Percentiles rank a stretch among this genome's conserved stretches.
These are phyloP conservation scores for Mortierella sp. DNA, from an alignment of 371 early-diverging fungal species.

Conservation along the genomic window DNA sequence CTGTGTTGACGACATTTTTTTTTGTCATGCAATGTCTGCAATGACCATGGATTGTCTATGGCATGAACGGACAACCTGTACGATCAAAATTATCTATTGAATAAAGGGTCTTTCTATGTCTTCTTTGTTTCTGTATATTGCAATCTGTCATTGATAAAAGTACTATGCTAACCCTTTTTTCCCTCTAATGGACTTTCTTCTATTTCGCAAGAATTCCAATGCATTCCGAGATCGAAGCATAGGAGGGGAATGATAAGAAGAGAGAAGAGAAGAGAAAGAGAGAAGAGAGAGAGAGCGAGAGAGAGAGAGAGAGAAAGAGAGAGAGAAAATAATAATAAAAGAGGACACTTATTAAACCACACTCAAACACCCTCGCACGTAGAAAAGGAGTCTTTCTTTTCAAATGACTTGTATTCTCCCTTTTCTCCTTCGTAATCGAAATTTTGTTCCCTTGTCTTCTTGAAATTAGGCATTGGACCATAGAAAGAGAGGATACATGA, in stretches of 20 bases:
- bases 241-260: neutral
- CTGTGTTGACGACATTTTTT: neutral
- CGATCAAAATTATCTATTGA: neutral
- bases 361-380: neutral
- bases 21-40: neutral
- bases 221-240: constrained; percentile 8
- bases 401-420: neutral
- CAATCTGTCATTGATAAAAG: neutral
- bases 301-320: neutral
- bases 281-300: neutral
- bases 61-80: neutral
- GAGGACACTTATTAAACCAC: constrained; percentile 3
- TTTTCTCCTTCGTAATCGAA: neutral
- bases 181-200: neutral
- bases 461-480: neutral
- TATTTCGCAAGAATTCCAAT: constrained; percentile 7
- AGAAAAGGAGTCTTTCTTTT: constrained; percentile 13
- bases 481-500: neutral
- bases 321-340: too few species aligned
- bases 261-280: neutral
- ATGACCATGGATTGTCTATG: neutral
- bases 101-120: neutral
- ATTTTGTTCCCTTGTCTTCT: neutral
- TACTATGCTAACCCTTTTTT: constrained; percentile 5
- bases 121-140: neutral